Evolutionary conservation across 495 filamentous ascomycete species (phyloP), one percentile per base, ranked within the genome.

Genomic region (Penicilliopsis zonata): DNA sequence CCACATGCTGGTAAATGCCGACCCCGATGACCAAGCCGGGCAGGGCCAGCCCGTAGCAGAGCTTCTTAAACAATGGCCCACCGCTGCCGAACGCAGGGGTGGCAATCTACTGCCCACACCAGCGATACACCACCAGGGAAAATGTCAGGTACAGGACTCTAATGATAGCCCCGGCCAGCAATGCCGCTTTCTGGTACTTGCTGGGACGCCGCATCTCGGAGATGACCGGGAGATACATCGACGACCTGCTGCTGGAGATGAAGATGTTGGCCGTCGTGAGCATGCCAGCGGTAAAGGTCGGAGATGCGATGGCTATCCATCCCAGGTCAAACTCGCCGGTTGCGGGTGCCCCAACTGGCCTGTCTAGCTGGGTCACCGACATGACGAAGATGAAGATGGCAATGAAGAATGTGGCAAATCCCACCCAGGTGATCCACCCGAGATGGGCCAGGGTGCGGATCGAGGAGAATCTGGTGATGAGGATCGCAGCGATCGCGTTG

Each of bases 71-170:
- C 0, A 69, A 42, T 1, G 57, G 51, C 9, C 74, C 69, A 3
- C 79, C 77, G 1, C 78, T 78, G 24, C 78, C 70, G 1, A 90
- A 67, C 0, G 82, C 78, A 0, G 85, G 85, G 0, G 74, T 75
- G 15, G 64, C 52, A 31, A 90, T 80, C 28, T 60, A 63, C 13
- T 56, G 52, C 6, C 85, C 84, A 18, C 77, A 76, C 53, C 70
- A 88, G 42, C 55, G 58, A 54, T 87, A 90, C 38, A 86, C 72
- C 0, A 62, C 58, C 6, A 67, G 43, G 14, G 50, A 46, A 9
- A 63, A 56, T 8, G 54, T 48, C 4, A 64, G 39, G 49, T 90
- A 87, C 18, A 82, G 71, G 30, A 66, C 45, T 7, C 72, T 76
- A 33, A 80, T 76, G 12, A 72, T 60, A 29, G 61, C 43, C 47